phyloP scores from a whole-genome alignment of 768 basidiomycete genomes.

The Auriscalpium microsporum region DNA sequence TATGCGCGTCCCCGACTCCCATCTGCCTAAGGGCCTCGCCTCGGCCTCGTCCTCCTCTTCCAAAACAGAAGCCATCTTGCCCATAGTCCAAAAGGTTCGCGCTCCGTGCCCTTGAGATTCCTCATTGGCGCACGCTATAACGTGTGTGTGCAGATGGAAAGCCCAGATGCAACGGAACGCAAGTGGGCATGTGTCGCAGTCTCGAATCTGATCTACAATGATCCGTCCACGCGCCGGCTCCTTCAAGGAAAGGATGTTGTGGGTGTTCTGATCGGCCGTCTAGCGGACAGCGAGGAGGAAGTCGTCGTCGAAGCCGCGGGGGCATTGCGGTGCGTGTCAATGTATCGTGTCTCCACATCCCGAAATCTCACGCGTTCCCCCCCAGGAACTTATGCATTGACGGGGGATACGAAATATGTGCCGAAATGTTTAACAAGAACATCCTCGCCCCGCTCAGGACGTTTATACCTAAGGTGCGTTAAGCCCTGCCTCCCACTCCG shows the following conservation, averaged over 20 bases:
- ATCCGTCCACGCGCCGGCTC: slow-evolving; percentile 82
- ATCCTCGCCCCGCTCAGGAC: slow-evolving; percentile 68
- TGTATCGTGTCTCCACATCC: slow-evolving; percentile 1
- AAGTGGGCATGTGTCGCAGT: slow-evolving; percentile 96
- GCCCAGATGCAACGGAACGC: slow-evolving; percentile 68
- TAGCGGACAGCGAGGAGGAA: slow-evolving; percentile 85
- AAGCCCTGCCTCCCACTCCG: too few species aligned
- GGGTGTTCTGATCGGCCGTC: slow-evolving; percentile 73
- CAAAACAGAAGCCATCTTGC: slow-evolving; percentile 73
- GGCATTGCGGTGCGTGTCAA: slow-evolving; percentile 59
- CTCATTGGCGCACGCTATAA: not conserved
- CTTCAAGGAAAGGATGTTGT: slow-evolving; percentile 90
- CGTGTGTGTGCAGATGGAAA: slow-evolving; percentile 49
- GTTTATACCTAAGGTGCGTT: slow-evolving; percentile 67
- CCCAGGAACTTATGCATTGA: slow-evolving; percentile 87
- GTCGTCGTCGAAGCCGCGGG: slow-evolving; percentile 87
- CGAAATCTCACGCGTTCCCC: not conserved
- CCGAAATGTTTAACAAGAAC: slow-evolving; percentile 96
- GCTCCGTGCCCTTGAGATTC: not conserved
- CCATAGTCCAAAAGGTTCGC: slow-evolving; percentile 82
- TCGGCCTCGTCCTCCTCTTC: slow-evolving; percentile 65
- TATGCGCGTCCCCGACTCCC: slow-evolving; percentile 87
- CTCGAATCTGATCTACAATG: slow-evolving; percentile 92
- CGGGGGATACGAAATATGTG: slow-evolving; percentile 91
- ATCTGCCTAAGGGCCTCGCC: slow-evolving; percentile 75